phyloP scores from a whole-genome alignment of 1,139 yeast species.

The Suhomyces bokatorum region DNA sequence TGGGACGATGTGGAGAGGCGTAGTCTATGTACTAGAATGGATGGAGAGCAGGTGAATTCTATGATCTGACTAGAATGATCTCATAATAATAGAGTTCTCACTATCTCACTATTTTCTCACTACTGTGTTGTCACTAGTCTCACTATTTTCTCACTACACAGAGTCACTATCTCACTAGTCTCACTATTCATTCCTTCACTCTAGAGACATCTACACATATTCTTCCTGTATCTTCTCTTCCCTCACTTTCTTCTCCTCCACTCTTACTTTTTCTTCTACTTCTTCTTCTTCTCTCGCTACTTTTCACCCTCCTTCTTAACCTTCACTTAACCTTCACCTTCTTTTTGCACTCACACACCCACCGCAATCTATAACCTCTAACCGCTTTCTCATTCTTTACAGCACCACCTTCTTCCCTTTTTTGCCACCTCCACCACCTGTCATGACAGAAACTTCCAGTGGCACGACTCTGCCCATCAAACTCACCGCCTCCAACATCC shows the following conservation, averaged over 20 bases:
- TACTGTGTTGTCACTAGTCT: too few species aligned
- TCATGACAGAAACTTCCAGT: not conserved
- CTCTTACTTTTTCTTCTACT: not conserved
- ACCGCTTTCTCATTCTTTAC: not conserved
- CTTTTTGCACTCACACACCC: not conserved
- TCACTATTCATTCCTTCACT: too few species aligned
- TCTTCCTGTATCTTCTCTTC: not conserved
- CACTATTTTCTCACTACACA: too few species aligned
- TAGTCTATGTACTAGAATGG: too few species aligned
- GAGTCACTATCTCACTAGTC: too few species aligned
- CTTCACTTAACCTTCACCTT: not conserved
- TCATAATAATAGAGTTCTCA: too few species aligned
- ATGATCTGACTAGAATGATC: too few species aligned
- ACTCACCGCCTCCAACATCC: conserved; percentile 26
- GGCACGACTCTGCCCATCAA: not conserved
- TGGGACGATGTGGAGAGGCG: too few species aligned
- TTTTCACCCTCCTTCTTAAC: not conserved
- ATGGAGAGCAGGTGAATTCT: too few species aligned
- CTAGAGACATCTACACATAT: too few species aligned
- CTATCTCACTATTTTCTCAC: too few species aligned
- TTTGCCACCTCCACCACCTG: not conserved
- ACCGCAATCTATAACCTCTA: not conserved
- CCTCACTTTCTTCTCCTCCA: not conserved
- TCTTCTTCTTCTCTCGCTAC: not conserved
- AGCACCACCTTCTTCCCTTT: not conserved